phyloP scores from a whole-genome alignment of 495 filamentous ascomycete genomes.

The Umbilicaria muhlenbergii region DNA sequence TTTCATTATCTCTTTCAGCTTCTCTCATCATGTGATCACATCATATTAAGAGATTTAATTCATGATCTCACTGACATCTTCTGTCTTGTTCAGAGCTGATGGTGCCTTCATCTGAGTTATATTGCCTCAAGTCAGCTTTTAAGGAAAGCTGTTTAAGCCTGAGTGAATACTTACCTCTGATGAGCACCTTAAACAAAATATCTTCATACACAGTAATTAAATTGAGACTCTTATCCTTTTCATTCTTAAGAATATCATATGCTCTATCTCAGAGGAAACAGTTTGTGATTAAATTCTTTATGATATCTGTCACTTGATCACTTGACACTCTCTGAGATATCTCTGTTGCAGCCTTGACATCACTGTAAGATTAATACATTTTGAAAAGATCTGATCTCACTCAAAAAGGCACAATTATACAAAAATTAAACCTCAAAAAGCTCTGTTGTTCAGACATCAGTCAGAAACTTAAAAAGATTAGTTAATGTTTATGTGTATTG shows the following conservation, averaged over 20 bases:
- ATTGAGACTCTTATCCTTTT: background rate
- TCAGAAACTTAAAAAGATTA: too few species aligned
- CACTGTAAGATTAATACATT: too few species aligned
- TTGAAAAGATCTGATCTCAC: too few species aligned
- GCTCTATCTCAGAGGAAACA: too few species aligned
- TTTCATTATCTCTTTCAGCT: slow-evolving; percentile 3
- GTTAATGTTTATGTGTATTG: too few species aligned
- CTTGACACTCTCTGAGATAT: too few species aligned
- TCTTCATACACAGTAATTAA: slow-evolving; percentile 3
- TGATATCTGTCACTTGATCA: too few species aligned
- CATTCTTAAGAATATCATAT: slow-evolving; percentile 3
- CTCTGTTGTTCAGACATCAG: too few species aligned
- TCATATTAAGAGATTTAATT: slow-evolving; percentile 4
- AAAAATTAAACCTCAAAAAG: too few species aligned
- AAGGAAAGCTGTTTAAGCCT: background rate
- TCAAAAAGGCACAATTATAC: too few species aligned
- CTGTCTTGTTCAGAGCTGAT: slow-evolving; percentile 2
- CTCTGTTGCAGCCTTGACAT: too few species aligned
- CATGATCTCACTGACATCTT: background rate
- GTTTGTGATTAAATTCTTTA: too few species aligned
- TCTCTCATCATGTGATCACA: slow-evolving; percentile 1
- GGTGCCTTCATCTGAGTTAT: slow-evolving; percentile 1
- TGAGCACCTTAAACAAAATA: slow-evolving; percentile 3
- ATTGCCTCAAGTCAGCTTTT: slow-evolving; percentile 1
- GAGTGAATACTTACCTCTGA: slow-evolving; percentile 1